Conservation (phyloP, 2,329 filamentous ascomycete genomes). For the Hypoxylon sp. region DNA sequence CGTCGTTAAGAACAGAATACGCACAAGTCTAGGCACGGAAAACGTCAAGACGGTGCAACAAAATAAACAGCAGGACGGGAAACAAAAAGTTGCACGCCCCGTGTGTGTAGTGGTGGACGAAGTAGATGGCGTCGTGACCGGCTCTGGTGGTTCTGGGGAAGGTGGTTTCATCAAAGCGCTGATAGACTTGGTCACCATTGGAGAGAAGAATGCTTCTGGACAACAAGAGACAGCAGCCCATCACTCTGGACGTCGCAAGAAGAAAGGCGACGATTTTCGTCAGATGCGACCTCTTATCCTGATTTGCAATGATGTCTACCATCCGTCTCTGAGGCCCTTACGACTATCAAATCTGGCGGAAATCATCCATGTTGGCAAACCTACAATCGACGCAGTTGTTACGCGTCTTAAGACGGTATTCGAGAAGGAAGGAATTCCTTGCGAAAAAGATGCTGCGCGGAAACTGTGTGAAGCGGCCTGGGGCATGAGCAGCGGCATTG, state of each 20-base stretch:
- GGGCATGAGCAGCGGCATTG: constrained; percentile 81
- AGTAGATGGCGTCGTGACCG: constrained; percentile 92
- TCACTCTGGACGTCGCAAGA: constrained; percentile 67
- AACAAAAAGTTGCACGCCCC: constrained; percentile 81
- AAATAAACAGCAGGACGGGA: constrained; percentile 64
- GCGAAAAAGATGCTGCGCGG: constrained; percentile 89
- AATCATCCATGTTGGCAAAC: constrained; percentile 91
- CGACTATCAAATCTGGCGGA: constrained; percentile 89
- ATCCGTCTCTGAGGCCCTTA: constrained; percentile 86
- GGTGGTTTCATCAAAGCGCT: constrained; percentile 96
- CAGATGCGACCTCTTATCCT: constrained; percentile 90
- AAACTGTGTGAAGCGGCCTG: constrained; percentile 87
- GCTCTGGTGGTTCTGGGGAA: constrained; percentile 82
- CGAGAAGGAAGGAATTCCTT: constrained; percentile 87
- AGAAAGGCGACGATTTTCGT: constrained; percentile 87
- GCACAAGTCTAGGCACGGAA: constrained; percentile 93
- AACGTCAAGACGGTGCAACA: constrained; percentile 85
- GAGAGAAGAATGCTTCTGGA: constrained; percentile 80
- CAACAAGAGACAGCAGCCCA: constrained; percentile 53
- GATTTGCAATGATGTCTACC: constrained; percentile 98
- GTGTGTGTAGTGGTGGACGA: constrained; percentile 97
- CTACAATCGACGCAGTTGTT: constrained; percentile 87
- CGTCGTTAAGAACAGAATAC: constrained; percentile 91
- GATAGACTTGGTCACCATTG: constrained; percentile 88
- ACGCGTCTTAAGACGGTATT: constrained; percentile 86